Evolutionary conservation across 2,329 filamentous ascomycete genomes (phyloP), one percentile per base, ranked within the genome.

Genomic region (Hysterium pulicare): DNA sequence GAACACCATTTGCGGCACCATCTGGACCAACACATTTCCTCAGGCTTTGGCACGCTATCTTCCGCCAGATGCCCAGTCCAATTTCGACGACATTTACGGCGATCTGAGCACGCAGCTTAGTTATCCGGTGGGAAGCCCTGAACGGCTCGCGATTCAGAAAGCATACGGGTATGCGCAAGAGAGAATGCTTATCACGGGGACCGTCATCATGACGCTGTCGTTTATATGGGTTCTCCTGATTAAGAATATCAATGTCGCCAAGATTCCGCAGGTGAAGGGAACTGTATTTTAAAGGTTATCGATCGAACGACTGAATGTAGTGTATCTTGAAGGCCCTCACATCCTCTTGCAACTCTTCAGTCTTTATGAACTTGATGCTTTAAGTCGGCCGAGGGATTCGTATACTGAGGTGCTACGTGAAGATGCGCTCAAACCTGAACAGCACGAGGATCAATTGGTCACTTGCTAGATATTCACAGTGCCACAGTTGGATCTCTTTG

Each of bases 11-110:
- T 75, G 80, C 0, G 75, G 74, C 0, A 79, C 81, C 3, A 78
- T 86, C 47, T 86, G 81, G 81, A 78, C 76, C 0, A 71, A 73
- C 40, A 74, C 75, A 1, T 76, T 85, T 49, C 73, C 71, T 8
- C 58, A 70, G 13, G 73, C 73, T 11, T 67, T 83, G n/a, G 50
- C 45, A 11, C 49, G 46, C 26, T 37, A 50, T 7, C 68, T 83
- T 0, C 78, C 79, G 15, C 35, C 66, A 2, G 55, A 60, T 2
- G 58, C 54, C 26, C 64, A 69, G 54, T 51, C 56, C 38, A 71
- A 64, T 23, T 41, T 48, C 33, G 38, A 44, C 10, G 49, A 46
- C 9, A 66, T 83, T 35, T 78, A 78, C 47, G 71, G 72, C 24
- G 71, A 72, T 49, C 52, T 83, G 21, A 68, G 69, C 1, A 70